These are phyloP conservation scores for Cerrena zonata DNA, from an alignment of 1,284 basidiomycete genomes.

Conservation along the genomic window DNA sequence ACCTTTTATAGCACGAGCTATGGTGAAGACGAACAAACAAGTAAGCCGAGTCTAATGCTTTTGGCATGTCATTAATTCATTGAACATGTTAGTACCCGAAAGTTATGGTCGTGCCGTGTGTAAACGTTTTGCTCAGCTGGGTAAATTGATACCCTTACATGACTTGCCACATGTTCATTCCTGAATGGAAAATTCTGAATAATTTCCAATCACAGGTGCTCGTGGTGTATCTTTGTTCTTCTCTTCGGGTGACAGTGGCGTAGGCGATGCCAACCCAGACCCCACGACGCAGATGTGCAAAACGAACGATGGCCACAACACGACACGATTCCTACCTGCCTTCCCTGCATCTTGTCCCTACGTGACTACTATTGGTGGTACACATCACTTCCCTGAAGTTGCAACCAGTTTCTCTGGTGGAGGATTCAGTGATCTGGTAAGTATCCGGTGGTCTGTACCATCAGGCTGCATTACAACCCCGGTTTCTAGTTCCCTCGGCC, in stretches of 20 bases:
- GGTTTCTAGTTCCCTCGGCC: conserved; percentile 46
- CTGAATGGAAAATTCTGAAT: background rate
- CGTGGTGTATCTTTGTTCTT: conserved; percentile 56
- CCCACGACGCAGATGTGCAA: conserved; percentile 48
- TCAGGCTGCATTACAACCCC: background rate
- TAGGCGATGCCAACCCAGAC: conserved; percentile 52
- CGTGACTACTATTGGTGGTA: conserved; percentile 59
- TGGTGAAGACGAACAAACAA: conserved; percentile 65
- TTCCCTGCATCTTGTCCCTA: conserved; percentile 56
- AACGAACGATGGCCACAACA: conserved; percentile 54
- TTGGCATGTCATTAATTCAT: background rate
- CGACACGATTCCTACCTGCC: conserved; percentile 48
- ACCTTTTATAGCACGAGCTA: conserved; percentile 42
- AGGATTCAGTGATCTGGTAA: conserved; percentile 59
- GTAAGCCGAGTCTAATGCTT: conserved; percentile 23
- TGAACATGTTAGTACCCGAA: conserved; percentile 46
- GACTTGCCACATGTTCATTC: no score
- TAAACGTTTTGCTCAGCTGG: conserved; percentile 56
- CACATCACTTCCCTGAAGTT: conserved; percentile 50
- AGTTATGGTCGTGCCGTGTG: conserved; percentile 61
- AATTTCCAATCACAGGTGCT: conserved; percentile 36
- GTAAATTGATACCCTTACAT: conserved; percentile 25
- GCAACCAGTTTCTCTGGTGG: conserved; percentile 58
- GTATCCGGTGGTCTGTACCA: conserved; percentile 10
- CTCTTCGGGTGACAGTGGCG: conserved; percentile 65